A percentile compares a stretch with the other conserved stretches of the same genome.
phyloP scores from a whole-genome alignment of 1,139 yeast species.

The Torulaspora globosa region DNA sequence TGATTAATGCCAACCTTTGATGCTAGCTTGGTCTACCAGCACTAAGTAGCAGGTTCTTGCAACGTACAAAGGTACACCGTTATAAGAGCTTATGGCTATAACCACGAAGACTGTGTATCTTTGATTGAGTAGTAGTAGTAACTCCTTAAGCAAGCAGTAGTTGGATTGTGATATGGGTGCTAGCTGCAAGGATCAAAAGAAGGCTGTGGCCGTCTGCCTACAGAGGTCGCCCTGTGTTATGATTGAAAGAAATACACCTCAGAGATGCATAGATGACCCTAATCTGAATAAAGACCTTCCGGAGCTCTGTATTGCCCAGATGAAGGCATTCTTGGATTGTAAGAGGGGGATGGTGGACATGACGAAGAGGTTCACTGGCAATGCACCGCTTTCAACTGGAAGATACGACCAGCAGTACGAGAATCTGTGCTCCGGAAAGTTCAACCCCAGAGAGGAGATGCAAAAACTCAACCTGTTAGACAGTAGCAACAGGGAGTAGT shows the following conservation, averaged over 20 bases:
- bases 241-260: slow-evolving; percentile 84
- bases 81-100: not conserved
- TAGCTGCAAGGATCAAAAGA: slow-evolving; percentile 90
- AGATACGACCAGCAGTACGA: slow-evolving; percentile 83
- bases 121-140: not conserved
- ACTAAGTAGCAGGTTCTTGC: not conserved
- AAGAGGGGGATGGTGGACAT: slow-evolving; percentile 80
- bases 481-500: slow-evolving; percentile 22
- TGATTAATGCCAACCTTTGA: not conserved
- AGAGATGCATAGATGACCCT: slow-evolving; percentile 80
- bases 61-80: slow-evolving; percentile 11
- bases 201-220: slow-evolving; percentile 88
- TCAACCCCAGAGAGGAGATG: slow-evolving; percentile 77
- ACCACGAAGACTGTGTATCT: not conserved
- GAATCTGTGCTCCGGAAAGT: slow-evolving; percentile 72
- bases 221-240: slow-evolving; percentile 96
- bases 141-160: not conserved
- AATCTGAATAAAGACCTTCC: slow-evolving; percentile 73
- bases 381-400: slow-evolving; percentile 90
- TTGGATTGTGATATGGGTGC: slow-evolving; percentile 31
- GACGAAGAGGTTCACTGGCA: slow-evolving; percentile 89
- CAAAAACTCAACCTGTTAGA: slow-evolving; percentile 48
- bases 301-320: slow-evolving; percentile 79
- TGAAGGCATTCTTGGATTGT: slow-evolving; percentile 84
- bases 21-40: not conserved